These are phyloP conservation scores for Kodamaea nitidulidarum DNA, from an alignment of 805 yeast species.

Conservation along the genomic window DNA sequence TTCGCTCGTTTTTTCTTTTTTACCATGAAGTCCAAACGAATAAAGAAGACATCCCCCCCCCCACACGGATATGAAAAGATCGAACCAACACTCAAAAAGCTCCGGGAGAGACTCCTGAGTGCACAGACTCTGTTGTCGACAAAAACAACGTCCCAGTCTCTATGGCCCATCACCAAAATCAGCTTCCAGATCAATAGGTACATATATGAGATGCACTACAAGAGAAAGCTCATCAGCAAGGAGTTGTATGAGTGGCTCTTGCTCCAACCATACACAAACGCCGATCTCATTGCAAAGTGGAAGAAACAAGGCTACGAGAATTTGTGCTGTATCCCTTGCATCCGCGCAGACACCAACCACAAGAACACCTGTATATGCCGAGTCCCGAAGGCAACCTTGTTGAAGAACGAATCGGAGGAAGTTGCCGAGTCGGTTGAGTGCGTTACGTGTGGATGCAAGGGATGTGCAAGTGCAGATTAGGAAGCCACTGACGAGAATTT, in stretches of 20 bases:
- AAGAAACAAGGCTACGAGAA: slow-evolving; percentile 81
- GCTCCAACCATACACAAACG: slow-evolving; percentile 63
- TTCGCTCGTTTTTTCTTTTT: not conserved
- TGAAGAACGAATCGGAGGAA: slow-evolving; percentile 21
- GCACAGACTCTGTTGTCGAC: slow-evolving; percentile 25
- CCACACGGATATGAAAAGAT: slow-evolving; percentile 75
- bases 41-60: slow-evolving; percentile 29
- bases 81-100: slow-evolving; percentile 60
- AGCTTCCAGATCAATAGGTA: slow-evolving; percentile 75
- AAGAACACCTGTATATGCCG: slow-evolving; percentile 74
- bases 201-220: slow-evolving; percentile 68
- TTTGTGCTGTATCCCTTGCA: slow-evolving; percentile 79
- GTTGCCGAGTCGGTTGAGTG: slow-evolving; percentile 43
- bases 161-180: slow-evolving; percentile 70
- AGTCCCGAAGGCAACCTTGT: slow-evolving; percentile 63
- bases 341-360: slow-evolving; percentile 61
- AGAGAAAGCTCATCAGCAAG: slow-evolving; percentile 59
- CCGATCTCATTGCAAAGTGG: slow-evolving; percentile 74
- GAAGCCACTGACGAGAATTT: too few relatives aligned
- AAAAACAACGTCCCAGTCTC: slow-evolving; percentile 47
- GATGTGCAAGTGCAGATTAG: slow-evolving; percentile 75
- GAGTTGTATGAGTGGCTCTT: slow-evolving; percentile 73
- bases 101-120: slow-evolving; percentile 54
- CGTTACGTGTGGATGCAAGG: slow-evolving; percentile 79
- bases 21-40: slow-evolving; percentile 1